Conservation (phyloP, 2,329 filamentous ascomycete species). For the Orbilia javanica region DNA sequence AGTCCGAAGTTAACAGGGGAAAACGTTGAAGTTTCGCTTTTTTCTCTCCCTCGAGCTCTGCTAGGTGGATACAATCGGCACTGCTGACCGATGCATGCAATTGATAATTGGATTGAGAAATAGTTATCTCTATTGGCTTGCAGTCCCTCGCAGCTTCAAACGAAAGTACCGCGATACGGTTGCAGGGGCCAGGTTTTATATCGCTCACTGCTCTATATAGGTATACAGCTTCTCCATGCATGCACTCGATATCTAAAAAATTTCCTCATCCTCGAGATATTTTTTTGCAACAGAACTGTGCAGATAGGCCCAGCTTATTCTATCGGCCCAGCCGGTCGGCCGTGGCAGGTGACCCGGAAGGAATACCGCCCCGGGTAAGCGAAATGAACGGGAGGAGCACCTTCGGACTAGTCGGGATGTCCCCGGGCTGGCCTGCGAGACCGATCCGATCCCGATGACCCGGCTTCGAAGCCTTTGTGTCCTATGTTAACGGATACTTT, state of each 20-base stretch:
- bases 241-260: not conserved
- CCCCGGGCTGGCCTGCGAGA: constrained; percentile 30
- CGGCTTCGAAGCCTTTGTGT: not conserved
- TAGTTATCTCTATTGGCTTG: constrained; percentile 5
- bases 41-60: constrained; percentile 12
- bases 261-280: constrained; percentile 5
- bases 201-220: constrained; percentile 31
- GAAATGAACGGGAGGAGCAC: constrained; percentile 18
- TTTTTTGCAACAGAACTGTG: not conserved
- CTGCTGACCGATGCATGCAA: constrained; percentile 13
- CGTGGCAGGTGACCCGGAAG: constrained; percentile 30
- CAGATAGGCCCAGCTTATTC: not conserved
- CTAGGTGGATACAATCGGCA: constrained; percentile 54
- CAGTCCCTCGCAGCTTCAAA: constrained; percentile 5
- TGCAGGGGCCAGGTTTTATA: constrained; percentile 27
- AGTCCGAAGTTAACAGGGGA: constrained; percentile 29
- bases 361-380: constrained; percentile 35
- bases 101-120: not conserved
- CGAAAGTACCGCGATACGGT: constrained; percentile 23
- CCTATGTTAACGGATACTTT: not conserved
- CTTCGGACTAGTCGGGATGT: constrained; percentile 54
- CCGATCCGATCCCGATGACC: constrained; percentile 50
- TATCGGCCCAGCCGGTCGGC: constrained; percentile 34
- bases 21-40: constrained; percentile 48
- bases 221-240: not conserved